Conservation (phyloP, 495 filamentous ascomycete genomes). For the Bombardia bombarda region DNA sequence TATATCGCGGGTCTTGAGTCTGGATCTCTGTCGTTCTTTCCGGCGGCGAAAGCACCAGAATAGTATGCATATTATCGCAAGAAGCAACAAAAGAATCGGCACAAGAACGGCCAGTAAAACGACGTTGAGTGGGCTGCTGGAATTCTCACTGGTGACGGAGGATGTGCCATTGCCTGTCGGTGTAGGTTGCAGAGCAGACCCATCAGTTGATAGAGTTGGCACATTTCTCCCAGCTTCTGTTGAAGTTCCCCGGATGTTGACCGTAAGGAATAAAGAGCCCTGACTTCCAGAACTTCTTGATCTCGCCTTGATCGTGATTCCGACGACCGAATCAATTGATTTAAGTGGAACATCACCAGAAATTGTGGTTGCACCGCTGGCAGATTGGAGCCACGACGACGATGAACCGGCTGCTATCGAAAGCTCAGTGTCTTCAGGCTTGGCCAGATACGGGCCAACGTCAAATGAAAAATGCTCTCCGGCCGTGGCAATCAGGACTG, state of each 20-base stretch:
- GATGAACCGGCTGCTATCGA: constrained; percentile 43
- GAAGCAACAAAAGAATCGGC: constrained; percentile 8
- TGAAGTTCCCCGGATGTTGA: constrained; percentile 32
- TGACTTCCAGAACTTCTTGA: constrained; percentile 31
- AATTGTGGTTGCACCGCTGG: constrained; percentile 46
- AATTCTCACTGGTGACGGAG: not conserved
- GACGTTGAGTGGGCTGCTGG: constrained; percentile 5
- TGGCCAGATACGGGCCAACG: constrained; percentile 48
- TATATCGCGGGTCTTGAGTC: constrained; percentile 24
- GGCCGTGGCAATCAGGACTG: constrained; percentile 44
- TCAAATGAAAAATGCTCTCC: constrained; percentile 59
- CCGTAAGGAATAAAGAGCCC: constrained; percentile 41
- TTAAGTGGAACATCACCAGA: constrained; percentile 53
- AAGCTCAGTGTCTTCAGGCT: constrained; percentile 44
- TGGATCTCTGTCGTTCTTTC: not conserved
- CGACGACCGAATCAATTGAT: constrained; percentile 24
- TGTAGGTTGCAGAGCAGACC: too few relatives aligned
- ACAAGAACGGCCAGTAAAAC: constrained; percentile 14
- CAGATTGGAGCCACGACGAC: constrained; percentile 61
- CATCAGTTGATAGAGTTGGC: too few relatives aligned
- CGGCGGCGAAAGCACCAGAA: constrained; percentile 20
- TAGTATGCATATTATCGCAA: constrained; percentile 8
- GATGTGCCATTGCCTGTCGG: too few relatives aligned
- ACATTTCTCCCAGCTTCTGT: too few relatives aligned
- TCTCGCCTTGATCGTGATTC: constrained; percentile 43